Base-by-base conservation (phyloP, 129 eudicot species). In the Kitagawia praeruptora region DNA sequence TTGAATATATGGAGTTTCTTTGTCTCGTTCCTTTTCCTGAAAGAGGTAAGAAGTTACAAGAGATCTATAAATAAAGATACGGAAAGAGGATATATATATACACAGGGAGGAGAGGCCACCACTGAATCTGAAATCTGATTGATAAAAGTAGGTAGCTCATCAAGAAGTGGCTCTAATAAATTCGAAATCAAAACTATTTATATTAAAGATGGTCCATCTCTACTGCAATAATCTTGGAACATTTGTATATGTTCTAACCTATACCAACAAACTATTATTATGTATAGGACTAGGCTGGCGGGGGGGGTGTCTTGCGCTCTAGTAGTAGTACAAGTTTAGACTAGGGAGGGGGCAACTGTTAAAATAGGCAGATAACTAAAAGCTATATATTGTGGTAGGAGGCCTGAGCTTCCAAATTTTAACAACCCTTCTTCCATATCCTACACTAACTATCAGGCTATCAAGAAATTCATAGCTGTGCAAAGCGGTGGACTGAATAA, bases 181-280 rank as follows among this genome's bases (percentile, higher is more conserved):
- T 21, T 71, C 75, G 46, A 71, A 21, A 31, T 67, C 73, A 31
- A 67, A 14, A 67, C 73, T 34, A 14, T 14, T 2, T 21, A 13
- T 31, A 8, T 21, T 6, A 1, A 40, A 38, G 49, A 71, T 38
- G 75, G 75, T 40, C 75, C 75, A 41, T 71, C 49, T 71, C 28
- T 40, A 38, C 49, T 40, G 75, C 75, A 40, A 71, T 6, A 21
- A 71, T 23, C 75, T 71, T 41, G 34, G 75, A 71, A 41, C 75
- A 71, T 71, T 71, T 71, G 47, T 71, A 19, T 67, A 19, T 67
- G 4, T 67, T 58, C n/a, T 58, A 58, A 66, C 40, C 71, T 66
- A 66, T 66, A 28, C 21, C 8, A 25, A 64, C 13, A 34, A 34
- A 34, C 2, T 34, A 34, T 34, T 34, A 34, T 34, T 34, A 34